Percentiles rank a stretch among this genome's conserved stretches.
Evolutionary conservation across 345 rosid species (phyloP).

Genomic region (Mangifera indica): DNA sequence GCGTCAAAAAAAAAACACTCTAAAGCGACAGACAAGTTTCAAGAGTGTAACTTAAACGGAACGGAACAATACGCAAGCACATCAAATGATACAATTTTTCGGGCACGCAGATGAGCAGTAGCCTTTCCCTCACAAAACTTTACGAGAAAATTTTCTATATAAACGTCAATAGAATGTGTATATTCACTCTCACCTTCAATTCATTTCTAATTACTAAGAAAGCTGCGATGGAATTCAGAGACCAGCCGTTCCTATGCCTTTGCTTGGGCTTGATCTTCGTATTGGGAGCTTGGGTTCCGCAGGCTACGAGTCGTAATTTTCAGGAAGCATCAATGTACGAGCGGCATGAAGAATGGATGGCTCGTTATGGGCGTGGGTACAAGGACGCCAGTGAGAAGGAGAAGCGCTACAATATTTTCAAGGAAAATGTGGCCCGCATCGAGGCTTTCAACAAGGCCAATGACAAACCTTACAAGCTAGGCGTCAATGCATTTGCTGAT

Average conservation of each 20-base stretch:
- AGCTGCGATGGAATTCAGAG: conserved; percentile 10
- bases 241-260: conserved; percentile 11
- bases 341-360: conserved; percentile 39
- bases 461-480: conserved; percentile 42
- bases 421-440: conserved; percentile 35
- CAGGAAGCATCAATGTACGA: conserved; percentile 18
- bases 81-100: conserved; percentile 7
- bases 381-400: conserved; percentile 29
- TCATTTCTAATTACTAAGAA: not conserved
- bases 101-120: not conserved
- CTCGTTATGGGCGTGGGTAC: conserved; percentile 30
- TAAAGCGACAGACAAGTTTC: not conserved
- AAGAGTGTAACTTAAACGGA: not conserved
- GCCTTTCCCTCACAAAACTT: not conserved
- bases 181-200: not conserved
- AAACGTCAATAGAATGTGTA: not conserved
- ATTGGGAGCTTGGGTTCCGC: conserved; percentile 17
- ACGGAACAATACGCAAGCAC: not conserved
- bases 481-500: conserved; percentile 47
- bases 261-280: conserved; percentile 22
- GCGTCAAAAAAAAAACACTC: no score
- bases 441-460: conserved; percentile 34
- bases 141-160: not conserved
- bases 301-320: conserved; percentile 22
- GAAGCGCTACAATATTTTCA: conserved; percentile 40